Percentiles rank a stretch among this genome's conserved stretches.
Evolutionary conservation across 1,284 basidiomycete genomes (phyloP).

Genomic region (Albatrellus sp.): DNA sequence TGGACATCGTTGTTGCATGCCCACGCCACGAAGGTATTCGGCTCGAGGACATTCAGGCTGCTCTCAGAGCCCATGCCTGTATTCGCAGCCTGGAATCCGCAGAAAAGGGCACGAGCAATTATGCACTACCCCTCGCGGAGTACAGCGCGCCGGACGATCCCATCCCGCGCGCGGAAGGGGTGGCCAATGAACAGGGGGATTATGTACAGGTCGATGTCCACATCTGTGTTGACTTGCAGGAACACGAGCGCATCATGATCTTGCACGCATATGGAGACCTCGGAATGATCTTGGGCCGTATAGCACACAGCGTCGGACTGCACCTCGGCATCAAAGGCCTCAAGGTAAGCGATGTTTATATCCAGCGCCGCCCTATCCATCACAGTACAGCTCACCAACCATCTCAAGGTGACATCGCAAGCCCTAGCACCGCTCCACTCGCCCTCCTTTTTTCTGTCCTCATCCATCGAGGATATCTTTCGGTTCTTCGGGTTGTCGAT

Average conservation of each 20-base stretch:
- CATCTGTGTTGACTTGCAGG: constrained; percentile 36
- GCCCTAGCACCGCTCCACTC: constrained; percentile 28
- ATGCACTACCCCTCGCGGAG: constrained; percentile 32
- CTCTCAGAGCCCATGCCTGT: constrained; percentile 35
- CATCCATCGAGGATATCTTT: constrained; percentile 33
- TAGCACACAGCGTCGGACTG: constrained; percentile 39
- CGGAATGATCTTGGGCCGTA: constrained; percentile 49
- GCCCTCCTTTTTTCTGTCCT: constrained; percentile 22
- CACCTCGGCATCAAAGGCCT: constrained; percentile 39
- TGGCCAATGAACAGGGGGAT: not conserved
- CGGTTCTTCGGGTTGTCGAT: constrained; percentile 44
- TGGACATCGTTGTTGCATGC: constrained; percentile 47
- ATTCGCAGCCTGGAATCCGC: constrained; percentile 25
- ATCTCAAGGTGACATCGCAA: constrained; percentile 4
- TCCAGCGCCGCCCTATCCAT: not conserved
- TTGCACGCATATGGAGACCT: constrained; percentile 57
- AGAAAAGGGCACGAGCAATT: constrained; percentile 47
- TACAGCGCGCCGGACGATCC: constrained; percentile 14
- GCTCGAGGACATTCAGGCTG: constrained; percentile 15
- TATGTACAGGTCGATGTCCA: constrained; percentile 49
- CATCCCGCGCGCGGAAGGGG: not conserved
- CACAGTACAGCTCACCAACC: not conserved
- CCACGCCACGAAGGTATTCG: constrained; percentile 16
- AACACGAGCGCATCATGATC: constrained; percentile 37
- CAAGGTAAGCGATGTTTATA: constrained; percentile 30